Conservation (phyloP, 169 alveolate genomes). For the Eimeria sp. region DNA sequence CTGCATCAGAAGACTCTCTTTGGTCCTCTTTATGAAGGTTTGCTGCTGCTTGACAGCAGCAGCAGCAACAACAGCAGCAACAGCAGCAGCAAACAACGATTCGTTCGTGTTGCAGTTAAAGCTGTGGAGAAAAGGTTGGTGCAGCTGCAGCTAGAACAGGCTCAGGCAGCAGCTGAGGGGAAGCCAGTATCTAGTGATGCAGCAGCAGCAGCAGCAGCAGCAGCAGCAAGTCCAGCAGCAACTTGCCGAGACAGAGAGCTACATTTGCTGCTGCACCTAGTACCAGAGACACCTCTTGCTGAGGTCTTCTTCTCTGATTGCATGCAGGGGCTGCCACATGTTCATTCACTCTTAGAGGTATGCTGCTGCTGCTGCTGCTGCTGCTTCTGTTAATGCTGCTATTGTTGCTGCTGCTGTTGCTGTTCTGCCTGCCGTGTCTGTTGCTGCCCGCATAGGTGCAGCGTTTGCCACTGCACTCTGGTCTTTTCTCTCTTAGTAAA, state of each 20-base stretch:
- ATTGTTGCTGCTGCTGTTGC: slow-evolving; percentile 8
- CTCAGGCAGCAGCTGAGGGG: slow-evolving; percentile 53
- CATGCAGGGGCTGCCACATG: slow-evolving; percentile 26
- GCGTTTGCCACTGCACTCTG: no score
- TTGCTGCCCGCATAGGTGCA: no score
- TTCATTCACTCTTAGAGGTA: slow-evolving; percentile 5
- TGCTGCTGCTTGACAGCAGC: slow-evolving; percentile 43
- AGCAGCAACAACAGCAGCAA: slow-evolving; percentile 42
- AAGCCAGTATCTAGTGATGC: not conserved
- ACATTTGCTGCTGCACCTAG: slow-evolving; percentile 40
- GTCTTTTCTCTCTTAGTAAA: no score
- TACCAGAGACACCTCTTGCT: slow-evolving; percentile 87
- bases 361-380: slow-evolving; percentile 13
- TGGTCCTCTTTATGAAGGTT: slow-evolving; percentile 55
- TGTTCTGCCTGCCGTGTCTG: no score
- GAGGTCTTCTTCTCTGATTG: slow-evolving; percentile 84
- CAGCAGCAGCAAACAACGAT: not conserved
- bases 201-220: slow-evolving; percentile 67
- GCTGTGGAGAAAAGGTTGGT: slow-evolving; percentile 31
- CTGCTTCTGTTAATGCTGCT: slow-evolving; percentile 11
- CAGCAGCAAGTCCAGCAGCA: slow-evolving; percentile 32
- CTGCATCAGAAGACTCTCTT: slow-evolving; percentile 51
- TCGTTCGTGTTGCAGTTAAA: slow-evolving; percentile 19
- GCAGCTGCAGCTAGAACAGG: slow-evolving; percentile 58
- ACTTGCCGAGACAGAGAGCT: slow-evolving; percentile 13